phyloP scores from a whole-genome alignment of 2,329 filamentous ascomycete species.

The Cladosporium sp. region DNA sequence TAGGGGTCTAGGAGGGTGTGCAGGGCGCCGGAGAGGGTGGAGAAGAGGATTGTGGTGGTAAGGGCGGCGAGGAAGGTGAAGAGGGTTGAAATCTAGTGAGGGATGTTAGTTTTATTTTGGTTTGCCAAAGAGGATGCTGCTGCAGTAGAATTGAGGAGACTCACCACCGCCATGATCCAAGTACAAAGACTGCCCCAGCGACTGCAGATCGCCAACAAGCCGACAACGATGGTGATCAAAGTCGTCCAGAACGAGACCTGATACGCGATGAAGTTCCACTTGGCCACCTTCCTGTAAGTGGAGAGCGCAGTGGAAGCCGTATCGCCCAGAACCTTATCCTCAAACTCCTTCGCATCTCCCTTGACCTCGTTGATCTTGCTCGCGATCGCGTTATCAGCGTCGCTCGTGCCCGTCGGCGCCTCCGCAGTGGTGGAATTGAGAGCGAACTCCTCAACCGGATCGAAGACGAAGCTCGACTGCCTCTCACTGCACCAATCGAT shows the following conservation, averaged over 20 bases:
- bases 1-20: constrained; percentile 65
- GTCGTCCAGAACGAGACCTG: constrained; percentile 69
- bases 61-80: constrained; percentile 63
- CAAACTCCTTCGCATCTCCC: constrained; percentile 40
- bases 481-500: constrained; percentile 64
- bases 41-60: constrained; percentile 71
- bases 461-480: constrained; percentile 72
- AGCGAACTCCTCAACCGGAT: constrained; percentile 63
- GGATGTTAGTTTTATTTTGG: constrained; percentile 13
- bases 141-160: constrained; percentile 46
- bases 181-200: constrained; percentile 78
- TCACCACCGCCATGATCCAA: constrained; percentile 67
- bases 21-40: constrained; percentile 65
- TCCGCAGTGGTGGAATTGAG: constrained; percentile 51
- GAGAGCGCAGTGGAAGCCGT: constrained; percentile 64
- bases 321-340: constrained; percentile 53
- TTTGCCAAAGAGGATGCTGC: constrained; percentile 23
- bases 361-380: constrained; percentile 45
- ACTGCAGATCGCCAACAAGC: constrained; percentile 78
- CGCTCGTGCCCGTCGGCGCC: constrained; percentile 14
- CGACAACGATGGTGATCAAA: constrained; percentile 67
- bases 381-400: constrained; percentile 25
- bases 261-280: constrained; percentile 82
- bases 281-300: constrained; percentile 67
- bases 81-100: constrained; percentile 44